Evolutionary conservation across 2,329 filamentous ascomycete species (phyloP).

Genomic region (Cercospora beticola): DNA sequence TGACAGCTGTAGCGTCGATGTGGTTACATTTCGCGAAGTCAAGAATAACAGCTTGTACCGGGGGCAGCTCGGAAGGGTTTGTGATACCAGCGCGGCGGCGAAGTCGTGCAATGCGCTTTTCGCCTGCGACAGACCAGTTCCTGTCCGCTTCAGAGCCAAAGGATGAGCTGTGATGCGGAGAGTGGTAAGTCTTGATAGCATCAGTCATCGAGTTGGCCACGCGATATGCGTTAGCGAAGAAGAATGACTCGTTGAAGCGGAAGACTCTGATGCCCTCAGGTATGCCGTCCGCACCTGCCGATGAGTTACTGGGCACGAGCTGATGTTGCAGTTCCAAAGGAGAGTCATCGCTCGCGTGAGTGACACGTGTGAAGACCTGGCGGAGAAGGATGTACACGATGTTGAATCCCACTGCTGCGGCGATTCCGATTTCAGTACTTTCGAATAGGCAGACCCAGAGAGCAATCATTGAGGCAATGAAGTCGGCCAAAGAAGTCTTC

Average conservation of each 20-base stretch:
- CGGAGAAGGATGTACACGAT: constrained; percentile 56
- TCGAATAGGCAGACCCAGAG: constrained; percentile 65
- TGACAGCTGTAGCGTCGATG: constrained; percentile 55
- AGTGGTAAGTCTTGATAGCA: constrained; percentile 50
- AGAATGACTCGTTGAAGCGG: constrained; percentile 57
- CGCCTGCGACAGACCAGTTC: constrained; percentile 56
- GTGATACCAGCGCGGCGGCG: constrained; percentile 43
- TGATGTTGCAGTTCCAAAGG: constrained; percentile 20
- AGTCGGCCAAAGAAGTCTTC: constrained; percentile 64
- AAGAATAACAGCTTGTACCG: constrained; percentile 52
- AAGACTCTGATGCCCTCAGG: constrained; percentile 57
- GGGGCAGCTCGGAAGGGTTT: constrained; percentile 36
- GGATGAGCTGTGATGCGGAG: constrained; percentile 42
- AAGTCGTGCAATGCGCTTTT: constrained; percentile 50
- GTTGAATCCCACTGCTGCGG: constrained; percentile 53
- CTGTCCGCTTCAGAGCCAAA: constrained; percentile 43
- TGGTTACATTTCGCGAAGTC: constrained; percentile 56
- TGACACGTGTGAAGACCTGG: constrained; percentile 54
- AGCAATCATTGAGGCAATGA: constrained; percentile 61
- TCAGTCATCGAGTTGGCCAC: constrained; percentile 54
- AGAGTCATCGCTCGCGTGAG: constrained; percentile 25
- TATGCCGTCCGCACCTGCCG: constrained; percentile 26
- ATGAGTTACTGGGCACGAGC: constrained; percentile 12
- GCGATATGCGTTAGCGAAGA: constrained; percentile 62
- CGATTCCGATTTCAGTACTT: constrained; percentile 61